Evolutionary conservation across 1,284 basidiomycete genomes (phyloP).

Genomic region (Coniferiporia sulphurascens): DNA sequence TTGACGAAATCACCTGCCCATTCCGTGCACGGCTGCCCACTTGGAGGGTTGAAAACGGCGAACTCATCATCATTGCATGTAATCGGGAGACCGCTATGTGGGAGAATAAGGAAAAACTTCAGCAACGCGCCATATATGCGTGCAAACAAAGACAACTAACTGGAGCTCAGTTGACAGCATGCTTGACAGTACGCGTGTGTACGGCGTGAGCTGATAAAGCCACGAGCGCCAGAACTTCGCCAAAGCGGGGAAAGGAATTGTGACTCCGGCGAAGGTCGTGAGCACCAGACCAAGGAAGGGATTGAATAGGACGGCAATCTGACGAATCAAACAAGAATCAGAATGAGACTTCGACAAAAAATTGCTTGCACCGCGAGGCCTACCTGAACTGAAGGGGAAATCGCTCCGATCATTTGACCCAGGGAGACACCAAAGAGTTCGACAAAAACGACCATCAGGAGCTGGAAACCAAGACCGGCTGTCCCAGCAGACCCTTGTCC

Average conservation of each 20-base stretch:
- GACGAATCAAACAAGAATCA: conserved; percentile 19
- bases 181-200: conserved; percentile 67
- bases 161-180: conserved; percentile 81
- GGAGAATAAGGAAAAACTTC: neutral
- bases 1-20: conserved; percentile 70
- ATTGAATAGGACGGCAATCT: conserved; percentile 78
- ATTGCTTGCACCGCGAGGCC: neutral
- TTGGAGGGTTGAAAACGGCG: conserved; percentile 65
- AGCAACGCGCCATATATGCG: neutral
- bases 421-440: conserved; percentile 75
- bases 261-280: conserved; percentile 76
- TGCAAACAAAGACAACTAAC: conserved; percentile 33
- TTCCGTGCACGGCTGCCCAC: conserved; percentile 65
- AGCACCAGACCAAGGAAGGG: conserved; percentile 72
- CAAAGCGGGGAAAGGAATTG: conserved; percentile 68
- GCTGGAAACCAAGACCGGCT: conserved; percentile 71
- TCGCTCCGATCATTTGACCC: conserved; percentile 72
- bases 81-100: conserved; percentile 56
- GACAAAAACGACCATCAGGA: conserved; percentile 68
- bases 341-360: neutral
- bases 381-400: conserved; percentile 67
- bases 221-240: conserved; percentile 72
- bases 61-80: conserved; percentile 67
- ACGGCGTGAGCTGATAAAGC: conserved; percentile 68
- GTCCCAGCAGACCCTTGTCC: conserved; percentile 56